Conservation (phyloP, 192 early-diverging fungal genomes). For the Chytriomyces sp. region DNA sequence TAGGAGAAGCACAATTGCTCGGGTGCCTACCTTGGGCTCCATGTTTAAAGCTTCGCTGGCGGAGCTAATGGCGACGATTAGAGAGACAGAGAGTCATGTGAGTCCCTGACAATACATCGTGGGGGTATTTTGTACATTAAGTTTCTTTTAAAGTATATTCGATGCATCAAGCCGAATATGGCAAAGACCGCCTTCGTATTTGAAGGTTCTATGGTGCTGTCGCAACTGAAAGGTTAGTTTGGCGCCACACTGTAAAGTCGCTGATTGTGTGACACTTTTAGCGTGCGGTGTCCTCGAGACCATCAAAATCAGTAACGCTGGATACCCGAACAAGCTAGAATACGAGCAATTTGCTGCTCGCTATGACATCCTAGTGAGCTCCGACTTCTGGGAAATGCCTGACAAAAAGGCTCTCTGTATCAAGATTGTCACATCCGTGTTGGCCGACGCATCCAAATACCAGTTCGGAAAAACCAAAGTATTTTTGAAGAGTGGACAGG, state of each 20-base stretch:
- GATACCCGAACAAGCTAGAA: constrained; percentile 81
- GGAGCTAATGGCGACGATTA: constrained; percentile 90
- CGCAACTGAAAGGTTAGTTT: constrained; percentile 82
- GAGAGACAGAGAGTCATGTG: constrained; percentile 66
- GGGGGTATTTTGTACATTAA: background rate
- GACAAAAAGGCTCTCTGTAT: constrained; percentile 59
- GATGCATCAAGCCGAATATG: constrained; percentile 97
- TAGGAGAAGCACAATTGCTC: constrained; percentile 34
- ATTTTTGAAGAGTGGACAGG: constrained; percentile 95
- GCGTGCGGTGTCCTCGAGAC: constrained; percentile 94
- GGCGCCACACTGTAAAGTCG: constrained; percentile 93
- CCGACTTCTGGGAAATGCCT: constrained; percentile 17
- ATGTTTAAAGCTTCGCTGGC: constrained; percentile 92
- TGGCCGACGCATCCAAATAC: constrained; percentile 83
- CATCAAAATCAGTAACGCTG: constrained; percentile 90
- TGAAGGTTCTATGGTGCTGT: constrained; percentile 91
- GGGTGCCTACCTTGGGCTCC: constrained; percentile 85
- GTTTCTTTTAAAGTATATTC: constrained; percentile 73
- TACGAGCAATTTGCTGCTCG: constrained; percentile 87
- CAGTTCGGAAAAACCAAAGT: constrained; percentile 95
- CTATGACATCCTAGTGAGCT: constrained; percentile 34
- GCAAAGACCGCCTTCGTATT: constrained; percentile 86
- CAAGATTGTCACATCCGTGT: constrained; percentile 71
- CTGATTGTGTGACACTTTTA: constrained; percentile 76
- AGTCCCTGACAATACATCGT: background rate